Percentiles rank a stretch among this genome's conserved stretches.
phyloP scores from a whole-genome alignment of 768 basidiomycete species.

The Vararia minispora region DNA sequence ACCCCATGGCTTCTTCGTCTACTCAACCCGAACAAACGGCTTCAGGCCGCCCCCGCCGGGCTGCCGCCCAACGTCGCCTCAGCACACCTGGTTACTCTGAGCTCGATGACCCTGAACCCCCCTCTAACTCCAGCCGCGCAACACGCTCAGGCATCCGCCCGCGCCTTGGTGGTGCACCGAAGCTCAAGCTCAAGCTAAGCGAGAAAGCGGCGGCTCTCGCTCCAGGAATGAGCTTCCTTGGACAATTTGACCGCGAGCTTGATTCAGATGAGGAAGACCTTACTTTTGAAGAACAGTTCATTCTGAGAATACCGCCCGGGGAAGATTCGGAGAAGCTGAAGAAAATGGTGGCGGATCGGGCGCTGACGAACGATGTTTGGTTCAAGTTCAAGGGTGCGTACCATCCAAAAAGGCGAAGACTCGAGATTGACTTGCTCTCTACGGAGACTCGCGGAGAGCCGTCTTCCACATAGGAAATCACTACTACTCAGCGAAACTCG shows the following conservation, averaged over 20 bases:
- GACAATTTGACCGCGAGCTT: constrained; percentile 86
- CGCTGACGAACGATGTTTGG: constrained; percentile 75
- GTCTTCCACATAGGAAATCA: constrained; percentile 78
- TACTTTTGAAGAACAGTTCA: constrained; percentile 95
- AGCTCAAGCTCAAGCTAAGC: constrained; percentile 81
- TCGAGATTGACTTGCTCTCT: no score
- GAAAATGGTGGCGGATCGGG: constrained; percentile 73
- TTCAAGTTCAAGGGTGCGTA: constrained; percentile 91
- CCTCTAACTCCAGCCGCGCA: constrained; percentile 21
- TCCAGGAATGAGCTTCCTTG: constrained; percentile 81
- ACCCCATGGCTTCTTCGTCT: no score
- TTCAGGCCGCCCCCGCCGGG: constrained; percentile 14
- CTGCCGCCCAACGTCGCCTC: constrained; percentile 11
- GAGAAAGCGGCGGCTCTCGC: constrained; percentile 74
- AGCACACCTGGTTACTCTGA: constrained; percentile 18
- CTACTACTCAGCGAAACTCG: constrained; percentile 83
- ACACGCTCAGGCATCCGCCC: constrained; percentile 44
- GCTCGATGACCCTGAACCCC: constrained; percentile 17
- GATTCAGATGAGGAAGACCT: constrained; percentile 94
- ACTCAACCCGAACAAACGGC: no score
- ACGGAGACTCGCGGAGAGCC: constrained; percentile 78
- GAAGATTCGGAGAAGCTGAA: constrained; percentile 70
- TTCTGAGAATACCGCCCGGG: constrained; percentile 79
- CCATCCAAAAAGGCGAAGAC: no score
- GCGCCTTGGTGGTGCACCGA: constrained; percentile 47